Percentiles rank a stretch among this genome's conserved stretches.
phyloP scores from a whole-genome alignment of 2,329 filamentous ascomycete species.

The Venturia nashicola region DNA sequence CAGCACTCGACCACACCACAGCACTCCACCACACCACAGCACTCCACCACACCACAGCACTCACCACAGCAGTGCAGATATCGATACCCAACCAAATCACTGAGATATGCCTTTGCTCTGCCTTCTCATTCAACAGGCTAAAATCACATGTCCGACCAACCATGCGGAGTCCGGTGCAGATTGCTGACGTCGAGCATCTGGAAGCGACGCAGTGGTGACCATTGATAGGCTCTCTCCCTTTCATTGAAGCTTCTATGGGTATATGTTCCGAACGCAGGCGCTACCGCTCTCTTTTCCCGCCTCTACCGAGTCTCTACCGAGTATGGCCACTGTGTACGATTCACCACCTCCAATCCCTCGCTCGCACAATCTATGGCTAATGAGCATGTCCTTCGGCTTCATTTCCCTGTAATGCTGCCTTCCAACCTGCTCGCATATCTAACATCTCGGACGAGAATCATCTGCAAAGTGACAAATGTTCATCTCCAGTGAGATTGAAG shows the following conservation, averaged over 20 bases:
- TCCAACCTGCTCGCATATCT: background rate
- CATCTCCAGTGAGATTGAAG: background rate
- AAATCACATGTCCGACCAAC: background rate
- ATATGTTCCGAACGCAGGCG: background rate
- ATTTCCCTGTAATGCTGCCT: background rate
- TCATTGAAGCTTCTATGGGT: background rate
- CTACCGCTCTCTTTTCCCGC: too few species aligned
- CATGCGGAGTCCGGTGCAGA: background rate
- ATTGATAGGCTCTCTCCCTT: background rate
- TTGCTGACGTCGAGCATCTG: background rate
- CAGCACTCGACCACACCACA: too few species aligned
- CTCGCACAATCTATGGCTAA: background rate
- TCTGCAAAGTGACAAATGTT: too few species aligned
- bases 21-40: too few species aligned
- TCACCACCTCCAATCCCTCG: background rate
- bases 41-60: too few species aligned
- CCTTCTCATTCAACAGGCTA: background rate
- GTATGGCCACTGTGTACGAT: too few species aligned
- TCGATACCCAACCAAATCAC: too few species aligned
- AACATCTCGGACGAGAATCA: too few species aligned
- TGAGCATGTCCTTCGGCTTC: background rate
- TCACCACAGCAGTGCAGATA: too few species aligned
- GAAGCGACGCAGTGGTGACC: background rate
- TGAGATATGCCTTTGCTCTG: background rate
- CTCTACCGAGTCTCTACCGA: too few species aligned